Evolutionary conservation across 1,284 basidiomycete genomes (phyloP), one percentile per base, ranked within the genome.

Genomic region (Ustanciosporium gigantosporum): DNA sequence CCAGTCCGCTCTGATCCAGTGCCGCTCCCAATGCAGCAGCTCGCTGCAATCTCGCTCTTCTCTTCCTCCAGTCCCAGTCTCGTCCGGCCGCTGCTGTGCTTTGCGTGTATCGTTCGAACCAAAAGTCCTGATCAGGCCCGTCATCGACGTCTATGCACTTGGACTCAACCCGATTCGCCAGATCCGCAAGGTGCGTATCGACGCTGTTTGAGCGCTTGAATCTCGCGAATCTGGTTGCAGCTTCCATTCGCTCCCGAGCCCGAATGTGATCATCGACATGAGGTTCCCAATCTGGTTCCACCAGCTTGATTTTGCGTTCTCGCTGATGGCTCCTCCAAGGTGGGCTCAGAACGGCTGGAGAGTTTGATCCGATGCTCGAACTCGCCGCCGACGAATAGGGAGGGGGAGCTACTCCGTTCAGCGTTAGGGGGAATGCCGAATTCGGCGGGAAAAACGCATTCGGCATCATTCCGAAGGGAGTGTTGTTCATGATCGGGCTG

Each of bases 31-130:
- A 42, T 4, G 57, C 44, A 21, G 59, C 48, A 13, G 52, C 51
- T 5, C 59, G 47, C 20, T 62, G 59, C 25, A 56, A 17, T n/a
- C 55, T 46, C 19, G 61, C 55, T 11, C 61, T 25, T 2, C 61
- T 14, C 27, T 65, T 65, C 8, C 74, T 50, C 70, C 73, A 76
- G 46, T 77, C 74, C 73, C 73, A 73, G 45, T 74, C 67, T 21
- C 61, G 47, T 1, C 74, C 71, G 2, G 69, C 69, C 2, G 74
- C 74, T 0, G 74, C 74, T 3, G 73, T 77, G 31, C 55, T 59
- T n/a, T 58, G 65, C 0, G 68, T 69, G 43, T 67, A 74, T 4
- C 73, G 46, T 38, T 77, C 74, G 43, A 77, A 77, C 68, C 73
- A 73, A 25, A 77, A 76, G 23, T 68, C 71, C 14, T 51, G 40